A percentile compares a stretch with the other conserved stretches of the same genome.
These are phyloP conservation scores for Shiraia sp. DNA, from an alignment of 2,329 filamentous ascomycete species.

Conservation along the genomic window DNA sequence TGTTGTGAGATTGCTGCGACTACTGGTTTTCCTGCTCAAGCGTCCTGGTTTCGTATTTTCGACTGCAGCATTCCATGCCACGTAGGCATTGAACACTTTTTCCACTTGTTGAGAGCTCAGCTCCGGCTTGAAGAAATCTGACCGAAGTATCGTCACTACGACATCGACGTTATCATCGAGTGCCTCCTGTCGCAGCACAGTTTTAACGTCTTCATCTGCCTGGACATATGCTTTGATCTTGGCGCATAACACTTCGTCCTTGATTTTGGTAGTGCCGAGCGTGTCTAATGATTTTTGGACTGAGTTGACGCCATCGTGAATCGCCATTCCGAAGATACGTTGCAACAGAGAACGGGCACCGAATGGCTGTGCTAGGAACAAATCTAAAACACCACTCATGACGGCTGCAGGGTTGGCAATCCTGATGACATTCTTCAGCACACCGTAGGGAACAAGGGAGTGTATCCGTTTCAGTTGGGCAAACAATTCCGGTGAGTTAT, in stretches of 20 bases:
- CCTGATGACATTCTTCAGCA: constrained; percentile 95
- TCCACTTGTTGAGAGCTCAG: constrained; percentile 76
- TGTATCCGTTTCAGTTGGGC: constrained; percentile 93
- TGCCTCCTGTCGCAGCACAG: constrained; percentile 74
- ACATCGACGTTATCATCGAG: constrained; percentile 76
- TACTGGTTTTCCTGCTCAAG: constrained; percentile 39
- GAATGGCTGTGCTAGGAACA: constrained; percentile 95
- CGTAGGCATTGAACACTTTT: constrained; percentile 89
- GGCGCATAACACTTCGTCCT: constrained; percentile 75
- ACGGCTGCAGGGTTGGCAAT: constrained; percentile 96
- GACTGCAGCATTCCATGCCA: constrained; percentile 92
- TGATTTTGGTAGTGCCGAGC: constrained; percentile 71
- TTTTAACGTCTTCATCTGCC: constrained; percentile 74
- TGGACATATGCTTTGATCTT: constrained; percentile 83
- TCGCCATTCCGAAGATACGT: constrained; percentile 87
- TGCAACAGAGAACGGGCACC: constrained; percentile 88
- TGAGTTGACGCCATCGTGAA: constrained; percentile 85
- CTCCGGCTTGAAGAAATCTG: constrained; percentile 73
- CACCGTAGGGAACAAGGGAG: constrained; percentile 87
- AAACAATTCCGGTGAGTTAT: constrained; percentile 96
- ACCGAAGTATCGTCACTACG: constrained; percentile 81
- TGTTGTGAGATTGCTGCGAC: constrained; percentile 34
- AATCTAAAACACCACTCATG: constrained; percentile 92
- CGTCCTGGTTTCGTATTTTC: constrained; percentile 64
- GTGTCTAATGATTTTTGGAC: constrained; percentile 87